phyloP scores from a whole-genome alignment of 73 alveolate species.

The Stentor coeruleus region DNA sequence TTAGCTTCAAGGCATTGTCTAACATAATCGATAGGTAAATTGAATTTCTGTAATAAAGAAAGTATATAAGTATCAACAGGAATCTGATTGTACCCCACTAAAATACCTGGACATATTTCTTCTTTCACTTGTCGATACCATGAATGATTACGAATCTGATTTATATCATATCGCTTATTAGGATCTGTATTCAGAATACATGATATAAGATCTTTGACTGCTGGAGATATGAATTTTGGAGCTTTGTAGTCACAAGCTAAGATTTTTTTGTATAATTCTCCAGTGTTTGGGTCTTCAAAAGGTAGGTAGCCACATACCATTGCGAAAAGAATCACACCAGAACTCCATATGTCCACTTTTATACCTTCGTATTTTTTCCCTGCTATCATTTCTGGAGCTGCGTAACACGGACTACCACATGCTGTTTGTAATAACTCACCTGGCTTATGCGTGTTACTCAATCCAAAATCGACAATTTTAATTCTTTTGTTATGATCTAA shows the following conservation, averaged over 20 bases:
- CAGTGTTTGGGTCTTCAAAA: slow-evolving; percentile 87
- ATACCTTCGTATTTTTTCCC: slow-evolving; percentile 89
- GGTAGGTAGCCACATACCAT: slow-evolving; percentile 98
- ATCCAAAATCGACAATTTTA: slow-evolving; percentile 42
- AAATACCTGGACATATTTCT: slow-evolving; percentile 34
- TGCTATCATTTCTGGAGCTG: slow-evolving; percentile 95
- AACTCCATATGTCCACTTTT: slow-evolving; percentile 92
- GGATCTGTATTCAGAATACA: slow-evolving; percentile 85
- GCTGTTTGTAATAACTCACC: slow-evolving; percentile 79
- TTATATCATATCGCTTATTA: slow-evolving; percentile 64
- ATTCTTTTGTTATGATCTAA: slow-evolving; percentile 74
- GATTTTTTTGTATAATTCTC: slow-evolving; percentile 72
- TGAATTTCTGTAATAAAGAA: slow-evolving; percentile 30
- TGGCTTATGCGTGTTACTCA: slow-evolving; percentile 33
- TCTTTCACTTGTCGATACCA: slow-evolving; percentile 71
- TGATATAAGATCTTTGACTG: slow-evolving; percentile 61
- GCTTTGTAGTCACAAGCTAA: slow-evolving; percentile 36
- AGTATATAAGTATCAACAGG: slow-evolving; percentile 38
- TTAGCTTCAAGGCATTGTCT: slow-evolving; percentile 57
- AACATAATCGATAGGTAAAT: slow-evolving; percentile 23
- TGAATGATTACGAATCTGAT: slow-evolving; percentile 78
- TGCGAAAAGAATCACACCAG: slow-evolving; percentile 94
- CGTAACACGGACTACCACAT: slow-evolving; percentile 98
- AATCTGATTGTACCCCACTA: slow-evolving; percentile 51
- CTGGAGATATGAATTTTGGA: slow-evolving; percentile 35